Percentiles rank a stretch among this genome's conserved stretches.
Conservation (phyloP, 768 basidiomycete genomes). For the Amanita phalloides region DNA sequence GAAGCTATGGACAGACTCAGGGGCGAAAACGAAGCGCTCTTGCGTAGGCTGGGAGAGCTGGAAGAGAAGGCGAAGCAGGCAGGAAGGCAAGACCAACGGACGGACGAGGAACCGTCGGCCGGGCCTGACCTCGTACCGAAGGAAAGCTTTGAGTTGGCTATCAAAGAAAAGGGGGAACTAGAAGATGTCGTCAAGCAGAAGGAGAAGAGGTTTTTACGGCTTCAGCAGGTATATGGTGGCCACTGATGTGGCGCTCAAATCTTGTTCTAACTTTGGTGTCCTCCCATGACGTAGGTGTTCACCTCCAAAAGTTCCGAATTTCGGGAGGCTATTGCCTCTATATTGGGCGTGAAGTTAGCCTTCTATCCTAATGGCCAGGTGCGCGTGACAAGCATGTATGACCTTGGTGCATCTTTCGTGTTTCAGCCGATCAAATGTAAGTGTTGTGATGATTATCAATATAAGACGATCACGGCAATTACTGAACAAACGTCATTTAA, state of each 20-base stretch:
- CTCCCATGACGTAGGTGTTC: conserved; percentile 49
- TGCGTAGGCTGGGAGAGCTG: conserved; percentile 53
- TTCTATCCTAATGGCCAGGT: conserved; percentile 90
- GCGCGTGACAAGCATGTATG: conserved; percentile 84
- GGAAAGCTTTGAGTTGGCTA: conserved; percentile 68
- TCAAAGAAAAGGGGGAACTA: conserved; percentile 59
- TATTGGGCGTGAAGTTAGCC: conserved; percentile 84
- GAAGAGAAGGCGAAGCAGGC: conserved; percentile 27
- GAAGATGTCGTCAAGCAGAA: conserved; percentile 59
- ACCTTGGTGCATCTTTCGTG: conserved; percentile 78
- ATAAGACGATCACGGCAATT: neutral
- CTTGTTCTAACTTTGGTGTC: neutral
- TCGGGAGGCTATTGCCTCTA: conserved; percentile 79
- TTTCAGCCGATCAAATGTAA: conserved; percentile 49
- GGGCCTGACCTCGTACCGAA: conserved; percentile 45
- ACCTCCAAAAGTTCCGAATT: conserved; percentile 82
- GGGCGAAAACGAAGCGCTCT: conserved; percentile 75
- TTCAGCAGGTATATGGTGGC: conserved; percentile 58
- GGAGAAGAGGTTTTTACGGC: conserved; percentile 67
- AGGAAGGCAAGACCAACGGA: conserved; percentile 7
- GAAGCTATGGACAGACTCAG: conserved; percentile 67
- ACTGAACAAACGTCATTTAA: neutral
- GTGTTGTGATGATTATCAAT: conserved; percentile 16
- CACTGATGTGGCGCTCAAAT: conserved; percentile 2
- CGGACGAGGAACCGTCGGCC: conserved; percentile 8